Evolutionary conservation across 768 basidiomycete species (phyloP).

Genomic region (Boletus reticuloceps): DNA sequence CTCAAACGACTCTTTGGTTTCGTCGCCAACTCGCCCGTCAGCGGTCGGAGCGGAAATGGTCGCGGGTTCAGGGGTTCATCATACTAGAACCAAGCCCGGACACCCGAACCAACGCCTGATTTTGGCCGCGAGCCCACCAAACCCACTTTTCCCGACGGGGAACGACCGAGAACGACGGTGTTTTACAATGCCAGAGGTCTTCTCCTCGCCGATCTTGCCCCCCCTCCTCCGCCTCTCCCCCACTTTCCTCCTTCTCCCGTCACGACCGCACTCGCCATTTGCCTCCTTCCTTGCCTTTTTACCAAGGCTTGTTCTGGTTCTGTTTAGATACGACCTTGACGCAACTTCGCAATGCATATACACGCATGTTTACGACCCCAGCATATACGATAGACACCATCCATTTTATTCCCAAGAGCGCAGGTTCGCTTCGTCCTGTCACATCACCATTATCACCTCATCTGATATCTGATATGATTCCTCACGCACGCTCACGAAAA

Average conservation of each 20-base stretch:
- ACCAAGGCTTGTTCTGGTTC: not conserved
- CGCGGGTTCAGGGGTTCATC: constrained; percentile 25
- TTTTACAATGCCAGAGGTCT: not conserved
- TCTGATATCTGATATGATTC: constrained; percentile 3
- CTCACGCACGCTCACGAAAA: constrained; percentile 19
- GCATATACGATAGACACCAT: constrained; percentile 26
- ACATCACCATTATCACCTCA: constrained; percentile 3
- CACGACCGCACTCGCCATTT: not conserved
- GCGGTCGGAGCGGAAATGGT: constrained; percentile 21
- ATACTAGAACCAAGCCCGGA: constrained; percentile 15
- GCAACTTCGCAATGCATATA: constrained; percentile 28
- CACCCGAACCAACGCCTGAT: not conserved
- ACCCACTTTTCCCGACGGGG: not conserved
- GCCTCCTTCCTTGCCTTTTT: constrained; percentile 10
- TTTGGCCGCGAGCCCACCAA: not conserved
- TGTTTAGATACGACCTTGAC: constrained; percentile 23
- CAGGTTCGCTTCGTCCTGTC: constrained; percentile 5
- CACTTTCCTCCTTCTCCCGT: constrained; percentile 13
- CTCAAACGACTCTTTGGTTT: constrained; percentile 32
- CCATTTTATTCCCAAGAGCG: constrained; percentile 2
- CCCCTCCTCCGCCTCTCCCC: constrained; percentile 2
- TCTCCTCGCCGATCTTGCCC: constrained; percentile 11
- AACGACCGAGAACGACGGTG: constrained; percentile 6
- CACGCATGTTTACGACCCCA: constrained; percentile 24
- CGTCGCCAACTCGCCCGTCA: constrained; percentile 22